Conservation (phyloP, 805 yeast species). For the Wickerhamomyces bovis region DNA sequence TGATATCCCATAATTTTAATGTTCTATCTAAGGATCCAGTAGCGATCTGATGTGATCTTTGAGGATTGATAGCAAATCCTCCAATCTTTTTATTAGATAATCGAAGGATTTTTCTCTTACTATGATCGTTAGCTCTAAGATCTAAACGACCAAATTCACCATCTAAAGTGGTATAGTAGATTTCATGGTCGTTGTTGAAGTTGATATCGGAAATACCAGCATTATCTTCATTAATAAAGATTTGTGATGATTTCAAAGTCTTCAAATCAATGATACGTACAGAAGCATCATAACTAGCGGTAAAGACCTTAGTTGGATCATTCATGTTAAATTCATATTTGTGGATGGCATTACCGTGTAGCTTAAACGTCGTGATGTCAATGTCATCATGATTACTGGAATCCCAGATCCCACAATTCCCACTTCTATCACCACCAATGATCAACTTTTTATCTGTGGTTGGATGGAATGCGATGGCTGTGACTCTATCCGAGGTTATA, state of each 20-base stretch:
- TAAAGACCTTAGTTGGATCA: constrained; percentile 49
- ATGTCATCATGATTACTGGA: constrained; percentile 40
- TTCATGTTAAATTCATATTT: constrained; percentile 49
- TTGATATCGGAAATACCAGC: constrained; percentile 74
- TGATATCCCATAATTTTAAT: constrained; percentile 79
- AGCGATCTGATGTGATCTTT: constrained; percentile 56
- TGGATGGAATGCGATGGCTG: constrained; percentile 76
- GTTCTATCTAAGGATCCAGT: constrained; percentile 89
- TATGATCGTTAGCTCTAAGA: constrained; percentile 41
- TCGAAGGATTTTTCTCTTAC: constrained; percentile 30
- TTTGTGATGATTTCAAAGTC: constrained; percentile 52
- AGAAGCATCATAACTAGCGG: constrained; percentile 86
- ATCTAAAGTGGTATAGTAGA: constrained; percentile 69
- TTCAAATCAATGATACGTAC: constrained; percentile 66
- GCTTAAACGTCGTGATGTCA: constrained; percentile 56
- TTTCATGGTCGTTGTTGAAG: constrained; percentile 46
- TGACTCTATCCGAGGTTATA: constrained; percentile 63
- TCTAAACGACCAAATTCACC: constrained; percentile 82
- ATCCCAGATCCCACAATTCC: constrained; percentile 86
- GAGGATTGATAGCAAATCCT: constrained; percentile 76
- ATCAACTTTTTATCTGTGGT: constrained; percentile 52
- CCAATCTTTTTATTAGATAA: constrained; percentile 91
- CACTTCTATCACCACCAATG: constrained; percentile 86
- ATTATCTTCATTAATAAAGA: constrained; percentile 49
- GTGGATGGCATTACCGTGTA: constrained; percentile 73